Conservation (phyloP, 2,329 filamentous ascomycete species). For the Ilyonectria destructans region DNA sequence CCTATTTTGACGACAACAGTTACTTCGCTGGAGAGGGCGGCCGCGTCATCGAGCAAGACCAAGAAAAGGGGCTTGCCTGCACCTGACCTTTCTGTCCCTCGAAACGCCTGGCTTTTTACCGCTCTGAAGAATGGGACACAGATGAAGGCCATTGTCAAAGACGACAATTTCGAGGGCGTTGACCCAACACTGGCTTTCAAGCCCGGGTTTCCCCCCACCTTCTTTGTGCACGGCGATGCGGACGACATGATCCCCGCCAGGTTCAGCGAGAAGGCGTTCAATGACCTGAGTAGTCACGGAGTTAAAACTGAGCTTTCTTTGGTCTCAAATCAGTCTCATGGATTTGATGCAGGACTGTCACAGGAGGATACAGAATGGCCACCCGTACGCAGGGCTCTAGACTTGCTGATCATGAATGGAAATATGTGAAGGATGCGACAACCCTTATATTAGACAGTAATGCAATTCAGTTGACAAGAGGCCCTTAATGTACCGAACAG, state of each 20-base stretch:
- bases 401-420: neutral
- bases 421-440: no score
- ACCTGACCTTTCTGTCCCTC: constrained; percentile 13
- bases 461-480: no score
- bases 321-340: constrained; percentile 10
- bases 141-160: constrained; percentile 6
- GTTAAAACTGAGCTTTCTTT: constrained; percentile 13
- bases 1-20: constrained; percentile 7
- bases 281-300: neutral
- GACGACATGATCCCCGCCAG: constrained; percentile 3
- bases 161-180: constrained; percentile 11
- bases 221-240: constrained; percentile 13
- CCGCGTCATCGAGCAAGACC: neutral
- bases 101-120: constrained; percentile 14
- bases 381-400: neutral
- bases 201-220: constrained; percentile 15
- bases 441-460: neutral
- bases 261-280: neutral
- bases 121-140: constrained; percentile 10
- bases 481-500: no score
- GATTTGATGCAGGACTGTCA: constrained; percentile 13
- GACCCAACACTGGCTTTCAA: constrained; percentile 12
- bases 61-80: neutral
- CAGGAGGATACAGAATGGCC: neutral
- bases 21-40: neutral